Base-by-base conservation (phyloP, 2,329 filamentous ascomycete species). In the Cercospora zeina region DNA sequence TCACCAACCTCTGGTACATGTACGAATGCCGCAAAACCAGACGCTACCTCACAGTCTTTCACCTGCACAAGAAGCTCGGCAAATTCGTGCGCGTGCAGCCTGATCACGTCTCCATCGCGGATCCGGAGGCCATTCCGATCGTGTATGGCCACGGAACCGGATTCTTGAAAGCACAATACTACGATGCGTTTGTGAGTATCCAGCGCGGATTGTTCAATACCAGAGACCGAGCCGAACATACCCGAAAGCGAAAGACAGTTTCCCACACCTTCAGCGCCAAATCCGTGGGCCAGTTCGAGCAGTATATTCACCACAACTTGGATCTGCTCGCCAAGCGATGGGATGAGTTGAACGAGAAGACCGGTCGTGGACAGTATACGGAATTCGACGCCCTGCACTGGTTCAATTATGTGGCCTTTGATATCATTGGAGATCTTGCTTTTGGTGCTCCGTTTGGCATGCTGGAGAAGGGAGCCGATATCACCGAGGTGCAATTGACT, bases 181-280 rank as follows among this genome's bases (percentile, higher is more conserved):
- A 96, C 70, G 91, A 96, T 71, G 89, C 90, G 54, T 96, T 96
- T 70, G 91, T 96, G 59, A 93, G 89, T 11, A 96, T 96, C 71
- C 85, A 84, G 55, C 85, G 90, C 11, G 91, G 91, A 19, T 82
- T 97, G 11, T 97, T 96, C 85, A 96, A 96, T 76, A 96, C 92
- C 0, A 83, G 93, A 33, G 86, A 93, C 77, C 85, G 93, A 54
- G 81, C 81, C 0, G 90, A 96, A 72, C 92, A 97, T 75, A 88
- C 88, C 0, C 87, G 92, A 66, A 97, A 96, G 83, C 86, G 92
- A 71, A 96, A 96, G 83, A 88, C 90, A 2, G 85, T 96, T 53
- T 87, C 90, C 1, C 91, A 96, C 75, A 95, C 90, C 33, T 96
- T 96, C 78, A 90, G 87, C 13, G 83, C 88, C 64, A 96, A 93